Evolutionary conservation across 2,329 filamentous ascomycete genomes (phyloP).

Genomic region (Fusarium siculi): DNA sequence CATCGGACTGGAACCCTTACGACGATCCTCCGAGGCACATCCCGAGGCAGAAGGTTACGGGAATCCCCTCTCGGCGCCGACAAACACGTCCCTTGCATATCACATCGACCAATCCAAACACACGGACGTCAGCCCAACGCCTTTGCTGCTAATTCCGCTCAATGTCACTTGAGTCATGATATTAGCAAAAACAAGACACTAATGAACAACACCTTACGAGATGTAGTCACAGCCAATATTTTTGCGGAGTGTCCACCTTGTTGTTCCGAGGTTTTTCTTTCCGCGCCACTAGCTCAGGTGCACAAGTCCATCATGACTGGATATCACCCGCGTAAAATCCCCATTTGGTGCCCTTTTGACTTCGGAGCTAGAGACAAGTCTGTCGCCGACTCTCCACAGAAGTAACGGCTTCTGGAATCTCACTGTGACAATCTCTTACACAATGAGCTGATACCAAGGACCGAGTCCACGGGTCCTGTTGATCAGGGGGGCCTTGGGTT

Average conservation of each 20-base stretch:
- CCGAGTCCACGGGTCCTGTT: background rate
- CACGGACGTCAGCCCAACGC: background rate
- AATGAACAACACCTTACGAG: background rate
- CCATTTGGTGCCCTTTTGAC: slow-evolving; percentile 4
- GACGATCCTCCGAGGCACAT: background rate
- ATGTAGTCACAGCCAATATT: background rate
- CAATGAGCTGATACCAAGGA: slow-evolving; percentile 2
- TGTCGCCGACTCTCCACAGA: background rate
- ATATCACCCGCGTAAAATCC: background rate
- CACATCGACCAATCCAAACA: background rate
- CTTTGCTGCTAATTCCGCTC: background rate
- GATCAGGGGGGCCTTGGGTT: background rate
- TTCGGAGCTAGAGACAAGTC: background rate
- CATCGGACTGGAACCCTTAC: background rate
- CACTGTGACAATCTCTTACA: background rate
- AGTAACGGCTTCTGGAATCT: background rate
- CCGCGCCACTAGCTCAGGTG: background rate
- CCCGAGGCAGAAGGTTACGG: background rate
- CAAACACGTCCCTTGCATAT: background rate
- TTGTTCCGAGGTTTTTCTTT: background rate
- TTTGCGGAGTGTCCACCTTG: background rate
- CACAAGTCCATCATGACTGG: background rate
- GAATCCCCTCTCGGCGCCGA: background rate
- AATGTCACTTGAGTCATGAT: background rate
- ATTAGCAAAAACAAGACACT: background rate